Evolutionary conservation across 2,329 filamentous ascomycete genomes (phyloP).

Genomic region (Stylonectria norvegica): DNA sequence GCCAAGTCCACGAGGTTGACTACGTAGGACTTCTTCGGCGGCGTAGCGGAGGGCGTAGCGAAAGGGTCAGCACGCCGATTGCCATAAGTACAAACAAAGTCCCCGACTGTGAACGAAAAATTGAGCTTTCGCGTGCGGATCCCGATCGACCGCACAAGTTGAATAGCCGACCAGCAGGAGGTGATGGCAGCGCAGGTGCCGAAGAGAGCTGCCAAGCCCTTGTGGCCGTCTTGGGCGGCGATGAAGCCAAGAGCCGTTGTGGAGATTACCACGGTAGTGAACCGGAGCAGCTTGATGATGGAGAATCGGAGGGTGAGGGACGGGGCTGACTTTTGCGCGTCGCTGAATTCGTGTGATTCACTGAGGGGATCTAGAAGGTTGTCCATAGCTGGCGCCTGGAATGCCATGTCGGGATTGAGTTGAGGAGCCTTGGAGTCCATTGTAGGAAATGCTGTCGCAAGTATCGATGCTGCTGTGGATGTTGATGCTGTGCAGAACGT

Average conservation of each 20-base stretch:
- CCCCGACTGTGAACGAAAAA: conserved; percentile 23
- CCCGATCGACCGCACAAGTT: no score
- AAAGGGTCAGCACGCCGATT: no score
- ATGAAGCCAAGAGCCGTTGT: conserved; percentile 17
- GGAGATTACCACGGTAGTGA: conserved; percentile 11
- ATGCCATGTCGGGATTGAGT: no score
- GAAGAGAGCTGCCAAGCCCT: conserved; percentile 9
- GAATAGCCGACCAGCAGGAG: no score
- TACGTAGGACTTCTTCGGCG: conserved; percentile 6
- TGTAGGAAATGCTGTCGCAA: no score
- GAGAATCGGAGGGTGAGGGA: conserved; percentile 19
- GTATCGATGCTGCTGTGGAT: no score
- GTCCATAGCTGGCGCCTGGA: no score
- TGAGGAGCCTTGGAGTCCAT: no score
- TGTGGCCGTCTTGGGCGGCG: background rate
- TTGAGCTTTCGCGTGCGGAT: conserved; percentile 11
- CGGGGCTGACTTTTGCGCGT: conserved; percentile 9
- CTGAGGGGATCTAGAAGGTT: conserved; percentile 17
- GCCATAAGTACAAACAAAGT: conserved; percentile 18
- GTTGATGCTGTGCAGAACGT: no score
- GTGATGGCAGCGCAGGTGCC: conserved; percentile 11
- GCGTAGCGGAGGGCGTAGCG: background rate
- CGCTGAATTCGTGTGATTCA: conserved; percentile 11
- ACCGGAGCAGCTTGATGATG: conserved; percentile 13
- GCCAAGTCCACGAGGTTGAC: conserved; percentile 17